These are phyloP conservation scores for Primulina eburnea DNA, from an alignment of 257 asterid genomes.

Conservation along the genomic window DNA sequence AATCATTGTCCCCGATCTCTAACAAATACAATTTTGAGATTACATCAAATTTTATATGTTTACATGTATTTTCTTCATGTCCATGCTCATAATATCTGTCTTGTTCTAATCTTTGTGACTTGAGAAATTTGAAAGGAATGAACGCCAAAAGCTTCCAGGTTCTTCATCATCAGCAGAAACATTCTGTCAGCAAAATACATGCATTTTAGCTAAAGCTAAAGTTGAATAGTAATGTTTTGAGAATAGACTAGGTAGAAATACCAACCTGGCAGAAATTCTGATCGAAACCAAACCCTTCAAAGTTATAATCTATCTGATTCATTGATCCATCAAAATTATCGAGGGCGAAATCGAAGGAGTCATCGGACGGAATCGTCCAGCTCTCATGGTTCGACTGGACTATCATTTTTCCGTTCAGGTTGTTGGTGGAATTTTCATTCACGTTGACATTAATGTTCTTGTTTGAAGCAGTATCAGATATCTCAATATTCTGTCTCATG, in stretches of 20 bases:
- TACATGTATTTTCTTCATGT: too few relatives aligned
- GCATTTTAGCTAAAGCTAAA: background rate
- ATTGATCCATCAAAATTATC: background rate
- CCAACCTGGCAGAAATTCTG: too few relatives aligned
- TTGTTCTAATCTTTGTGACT: background rate
- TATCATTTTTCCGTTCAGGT: slow-evolving; percentile 1
- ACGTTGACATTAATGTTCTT: background rate
- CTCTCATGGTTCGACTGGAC: background rate
- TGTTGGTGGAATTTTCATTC: slow-evolving; percentile 2
- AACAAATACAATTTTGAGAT: too few relatives aligned
- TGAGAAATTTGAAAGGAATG: background rate
- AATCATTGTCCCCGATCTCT: too few relatives aligned
- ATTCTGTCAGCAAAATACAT: background rate
- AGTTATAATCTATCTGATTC: background rate
- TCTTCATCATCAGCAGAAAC: background rate
- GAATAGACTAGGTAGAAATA: too few relatives aligned
- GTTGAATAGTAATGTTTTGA: too few relatives aligned
- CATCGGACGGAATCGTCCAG: slow-evolving; percentile 3
- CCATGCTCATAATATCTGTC: too few relatives aligned
- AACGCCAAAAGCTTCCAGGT: background rate
- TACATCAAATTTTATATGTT: too few relatives aligned
- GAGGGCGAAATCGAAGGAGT: background rate
- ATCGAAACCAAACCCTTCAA: background rate
- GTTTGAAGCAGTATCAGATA: background rate
- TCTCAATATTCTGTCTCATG: background rate